A percentile compares a stretch with the other conserved stretches of the same genome.
These are phyloP conservation scores for Aureobasidium lini DNA, from an alignment of 2,329 filamentous ascomycete genomes.

Conservation along the genomic window DNA sequence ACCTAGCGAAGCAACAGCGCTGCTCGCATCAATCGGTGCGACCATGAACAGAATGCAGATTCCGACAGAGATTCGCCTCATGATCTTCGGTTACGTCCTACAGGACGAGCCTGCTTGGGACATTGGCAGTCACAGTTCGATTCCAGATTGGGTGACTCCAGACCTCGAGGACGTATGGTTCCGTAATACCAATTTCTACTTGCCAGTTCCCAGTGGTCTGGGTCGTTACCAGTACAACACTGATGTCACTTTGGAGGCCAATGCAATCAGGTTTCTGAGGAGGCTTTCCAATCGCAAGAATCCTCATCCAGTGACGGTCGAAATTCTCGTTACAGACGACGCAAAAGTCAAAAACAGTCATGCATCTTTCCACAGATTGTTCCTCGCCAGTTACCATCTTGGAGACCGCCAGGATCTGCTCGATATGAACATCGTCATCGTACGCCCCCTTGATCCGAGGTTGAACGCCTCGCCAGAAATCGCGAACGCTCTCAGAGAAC, in stretches of 20 bases:
- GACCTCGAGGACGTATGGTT: neutral
- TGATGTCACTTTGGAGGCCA: neutral
- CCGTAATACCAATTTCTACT: neutral
- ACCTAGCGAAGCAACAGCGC: neutral
- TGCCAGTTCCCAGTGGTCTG: neutral
- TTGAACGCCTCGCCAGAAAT: neutral
- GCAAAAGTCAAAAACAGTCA: neutral
- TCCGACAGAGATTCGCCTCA: neutral
- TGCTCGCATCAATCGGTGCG: neutral
- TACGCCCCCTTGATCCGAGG: neutral
- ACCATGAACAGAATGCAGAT: neutral
- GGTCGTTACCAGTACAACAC: neutral
- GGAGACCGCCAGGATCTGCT: neutral
- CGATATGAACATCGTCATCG: neutral
- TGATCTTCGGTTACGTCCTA: neutral
- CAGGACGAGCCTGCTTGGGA: neutral
- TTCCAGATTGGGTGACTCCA: neutral
- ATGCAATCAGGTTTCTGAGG: neutral
- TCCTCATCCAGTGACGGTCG: neutral
- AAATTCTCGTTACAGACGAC: neutral
- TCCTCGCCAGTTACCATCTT: neutral
- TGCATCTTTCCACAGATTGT: neutral
- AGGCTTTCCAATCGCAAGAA: neutral
- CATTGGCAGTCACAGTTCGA: neutral
- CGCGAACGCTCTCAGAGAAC: neutral